Evolutionary conservation across 1,284 basidiomycete genomes (phyloP).

Genomic region (Testicularia cyperi): DNA sequence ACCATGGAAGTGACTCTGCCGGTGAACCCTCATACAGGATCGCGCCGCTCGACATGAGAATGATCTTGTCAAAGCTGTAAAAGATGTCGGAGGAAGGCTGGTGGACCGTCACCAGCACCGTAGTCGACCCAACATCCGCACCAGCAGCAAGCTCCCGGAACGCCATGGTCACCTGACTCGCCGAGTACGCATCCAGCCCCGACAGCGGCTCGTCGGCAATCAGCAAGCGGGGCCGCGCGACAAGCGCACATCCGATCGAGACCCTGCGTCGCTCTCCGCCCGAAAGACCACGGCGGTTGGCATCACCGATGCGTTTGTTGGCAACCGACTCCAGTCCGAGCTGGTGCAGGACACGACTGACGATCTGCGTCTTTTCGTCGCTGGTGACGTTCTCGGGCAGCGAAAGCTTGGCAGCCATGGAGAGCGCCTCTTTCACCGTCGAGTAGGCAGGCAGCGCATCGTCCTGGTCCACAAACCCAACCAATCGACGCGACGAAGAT

Average conservation of each 20-base stretch:
- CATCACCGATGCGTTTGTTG: slow-evolving; percentile 40
- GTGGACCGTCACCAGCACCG: slow-evolving; percentile 46
- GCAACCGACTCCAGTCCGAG: slow-evolving; percentile 39
- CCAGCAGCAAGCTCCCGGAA: slow-evolving; percentile 32
- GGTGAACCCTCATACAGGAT: slow-evolving; percentile 45
- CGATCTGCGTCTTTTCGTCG: slow-evolving; percentile 21
- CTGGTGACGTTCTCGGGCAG: slow-evolving; percentile 38
- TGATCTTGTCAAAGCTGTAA: slow-evolving; percentile 34
- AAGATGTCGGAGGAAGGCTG: slow-evolving; percentile 50
- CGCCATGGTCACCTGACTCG: slow-evolving; percentile 35
- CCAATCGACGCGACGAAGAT: slow-evolving; percentile 6
- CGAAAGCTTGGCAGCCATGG: slow-evolving; percentile 43
- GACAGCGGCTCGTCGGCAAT: slow-evolving; percentile 46
- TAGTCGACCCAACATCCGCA: slow-evolving; percentile 22
- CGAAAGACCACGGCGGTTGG: slow-evolving; percentile 37
- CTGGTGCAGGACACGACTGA: slow-evolving; percentile 22
- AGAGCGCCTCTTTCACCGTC: slow-evolving; percentile 46
- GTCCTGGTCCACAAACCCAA: slow-evolving; percentile 50
- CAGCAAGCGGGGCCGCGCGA: slow-evolving; percentile 38
- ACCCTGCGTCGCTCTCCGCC: slow-evolving; percentile 47
- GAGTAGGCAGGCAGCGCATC: slow-evolving; percentile 41
- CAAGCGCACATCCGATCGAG: slow-evolving; percentile 44
- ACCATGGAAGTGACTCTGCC: slow-evolving; percentile 31
- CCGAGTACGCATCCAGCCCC: slow-evolving; percentile 45
- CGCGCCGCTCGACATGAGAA: slow-evolving; percentile 40